Conservation (phyloP, 768 basidiomycete species). For the Lentinus tigrinus region DNA sequence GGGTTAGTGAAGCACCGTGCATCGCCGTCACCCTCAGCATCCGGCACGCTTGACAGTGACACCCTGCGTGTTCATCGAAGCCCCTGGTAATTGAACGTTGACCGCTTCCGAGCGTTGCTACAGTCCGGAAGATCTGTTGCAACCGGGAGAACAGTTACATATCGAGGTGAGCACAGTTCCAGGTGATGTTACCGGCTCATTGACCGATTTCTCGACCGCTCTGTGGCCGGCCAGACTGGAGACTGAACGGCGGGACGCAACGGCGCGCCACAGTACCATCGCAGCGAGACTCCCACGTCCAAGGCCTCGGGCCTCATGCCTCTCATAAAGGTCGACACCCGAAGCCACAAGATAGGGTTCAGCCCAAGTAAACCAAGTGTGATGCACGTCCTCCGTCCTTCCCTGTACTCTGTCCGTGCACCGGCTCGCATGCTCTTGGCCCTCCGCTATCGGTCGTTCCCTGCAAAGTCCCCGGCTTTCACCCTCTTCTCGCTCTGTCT, state of each 20-base stretch:
- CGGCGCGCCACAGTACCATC: not conserved
- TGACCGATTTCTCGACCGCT: not conserved
- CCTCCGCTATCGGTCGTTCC: constrained; percentile 3
- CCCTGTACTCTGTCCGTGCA: constrained; percentile 4
- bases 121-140: not conserved
- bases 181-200: not conserved
- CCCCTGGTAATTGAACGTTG: not conserved
- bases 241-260: not conserved
- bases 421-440: constrained; percentile 2
- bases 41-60: too few species aligned
- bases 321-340: not conserved
- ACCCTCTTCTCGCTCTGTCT: not conserved
- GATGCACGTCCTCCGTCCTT: constrained; percentile 2
- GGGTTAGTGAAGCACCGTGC: too few species aligned
- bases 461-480: not conserved
- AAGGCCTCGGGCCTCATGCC: not conserved
- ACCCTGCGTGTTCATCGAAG: too few species aligned
- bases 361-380: not conserved
- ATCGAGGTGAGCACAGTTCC: not conserved
- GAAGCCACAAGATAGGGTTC: not conserved
- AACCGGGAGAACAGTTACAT: too few species aligned
- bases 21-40: too few species aligned
- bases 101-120: not conserved
- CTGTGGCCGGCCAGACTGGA: not conserved
- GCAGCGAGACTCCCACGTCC: not conserved